Evolutionary conservation across 208 protist species (phyloP), one percentile per base, ranked within the genome.

Genomic region (Trypanosomatidae sp.): DNA sequence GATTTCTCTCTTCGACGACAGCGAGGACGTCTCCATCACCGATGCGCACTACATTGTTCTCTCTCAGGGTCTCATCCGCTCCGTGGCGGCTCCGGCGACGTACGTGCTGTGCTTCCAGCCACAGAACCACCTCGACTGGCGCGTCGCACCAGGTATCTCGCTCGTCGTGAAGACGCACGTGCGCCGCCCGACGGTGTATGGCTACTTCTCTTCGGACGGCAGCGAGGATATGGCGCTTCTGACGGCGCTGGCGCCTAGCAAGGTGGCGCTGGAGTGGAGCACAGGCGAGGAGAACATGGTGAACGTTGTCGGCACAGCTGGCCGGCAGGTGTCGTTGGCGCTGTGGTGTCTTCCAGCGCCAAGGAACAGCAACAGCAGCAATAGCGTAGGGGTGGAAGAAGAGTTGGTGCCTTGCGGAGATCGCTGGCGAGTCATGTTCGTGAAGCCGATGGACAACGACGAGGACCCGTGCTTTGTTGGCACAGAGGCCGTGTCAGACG

Each of bases 101-200:
- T 89, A 91, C 70, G 67, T 80, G 67, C 56, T 95, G 36, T 95
- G 90, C 65, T 84, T 95, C 71, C 82, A 90, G 74, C 76, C 90
- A 17, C 86, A 86, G 67, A 76, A 72, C 41, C 82, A 78, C 12
- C 76, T 80, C 3, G 52, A 71, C 28, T 95, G 90, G 90, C 72
- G 77, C 33, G 75, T 71, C 22, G 82, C 90, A 13, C 73, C 77
- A 64, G 77, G 52, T 12, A 64, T 95, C 28, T 68, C 69, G 22
- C 69, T 92, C 25, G 46, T 68, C 60, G 88, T 92, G 25, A 13
- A 76, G 6, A 25, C 73, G 62, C 86, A 90, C 59, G 62, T 88
- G 47, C 78, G 85, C 1, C 71, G 66, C n/a, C 85, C 81, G 0
- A 87, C 82, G 25, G 55, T 70, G 46, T 90, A 85, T 74, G 60